Conservation (phyloP, 208 protist genomes). For the Borovskyia barvae region DNA sequence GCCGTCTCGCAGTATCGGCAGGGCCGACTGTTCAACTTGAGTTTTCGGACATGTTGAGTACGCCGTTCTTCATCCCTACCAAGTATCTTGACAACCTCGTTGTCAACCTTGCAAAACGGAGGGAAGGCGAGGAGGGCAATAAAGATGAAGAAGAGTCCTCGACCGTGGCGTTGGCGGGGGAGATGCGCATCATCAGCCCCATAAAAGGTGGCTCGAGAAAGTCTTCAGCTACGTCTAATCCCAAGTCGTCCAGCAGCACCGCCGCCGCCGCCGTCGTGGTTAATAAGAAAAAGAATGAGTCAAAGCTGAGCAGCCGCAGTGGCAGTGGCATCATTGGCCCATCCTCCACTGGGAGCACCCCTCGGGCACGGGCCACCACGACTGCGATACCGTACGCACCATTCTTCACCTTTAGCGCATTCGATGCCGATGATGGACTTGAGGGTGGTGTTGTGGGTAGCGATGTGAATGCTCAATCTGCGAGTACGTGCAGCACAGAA, state of each 20-base stretch:
- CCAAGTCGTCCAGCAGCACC: too few relatives aligned
- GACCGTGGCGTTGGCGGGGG: too few relatives aligned
- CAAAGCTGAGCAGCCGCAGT: conserved; percentile 4
- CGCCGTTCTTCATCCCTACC: conserved; percentile 20
- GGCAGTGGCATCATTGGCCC: conserved; percentile 2
- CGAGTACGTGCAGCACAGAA: conserved; percentile 23
- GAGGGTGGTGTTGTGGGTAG: neutral
- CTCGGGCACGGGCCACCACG: conserved; percentile 5
- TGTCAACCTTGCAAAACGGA: neutral
- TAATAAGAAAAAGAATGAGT: neutral
- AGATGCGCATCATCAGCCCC: too few relatives aligned
- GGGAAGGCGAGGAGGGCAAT: neutral
- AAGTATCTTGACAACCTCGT: conserved; percentile 18
- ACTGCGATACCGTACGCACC: conserved; percentile 10
- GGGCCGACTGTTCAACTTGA: conserved; percentile 14
- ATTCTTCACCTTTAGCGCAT: conserved; percentile 16
- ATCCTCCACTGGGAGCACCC: conserved; percentile 20
- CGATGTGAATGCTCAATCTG: neutral
- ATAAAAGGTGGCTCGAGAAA: too few relatives aligned
- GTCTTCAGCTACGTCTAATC: too few relatives aligned
- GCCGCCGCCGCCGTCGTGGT: too few relatives aligned
- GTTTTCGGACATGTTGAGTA: conserved; percentile 24
- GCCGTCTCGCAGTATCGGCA: too few relatives aligned
- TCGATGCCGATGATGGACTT: neutral
- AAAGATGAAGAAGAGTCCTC: conserved; percentile 1